These are phyloP conservation scores for Emmonsia crescens DNA, from an alignment of 2,329 filamentous ascomycete species.

Conservation along the genomic window DNA sequence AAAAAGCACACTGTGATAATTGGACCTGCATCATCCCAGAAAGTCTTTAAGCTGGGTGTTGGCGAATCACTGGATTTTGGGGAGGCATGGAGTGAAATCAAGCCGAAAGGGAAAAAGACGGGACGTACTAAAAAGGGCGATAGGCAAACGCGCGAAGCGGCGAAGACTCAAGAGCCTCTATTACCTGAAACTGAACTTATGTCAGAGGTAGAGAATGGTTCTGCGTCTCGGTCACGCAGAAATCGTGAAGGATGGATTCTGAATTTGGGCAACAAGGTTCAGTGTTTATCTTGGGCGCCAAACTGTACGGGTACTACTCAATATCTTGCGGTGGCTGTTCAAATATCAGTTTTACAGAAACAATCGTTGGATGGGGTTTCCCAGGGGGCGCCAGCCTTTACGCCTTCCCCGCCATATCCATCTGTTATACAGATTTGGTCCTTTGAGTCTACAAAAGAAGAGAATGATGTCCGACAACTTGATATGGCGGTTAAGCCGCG, in stretches of 20 bases:
- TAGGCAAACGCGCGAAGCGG: background rate
- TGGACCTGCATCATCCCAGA: slow-evolving; percentile 39
- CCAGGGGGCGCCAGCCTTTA: slow-evolving; percentile 39
- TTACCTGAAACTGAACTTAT: background rate
- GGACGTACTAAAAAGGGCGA: slow-evolving; percentile 8
- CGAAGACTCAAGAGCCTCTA: background rate
- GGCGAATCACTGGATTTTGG: slow-evolving; percentile 36
- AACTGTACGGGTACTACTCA: slow-evolving; percentile 38
- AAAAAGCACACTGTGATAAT: slow-evolving; percentile 38
- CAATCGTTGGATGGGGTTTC: slow-evolving; percentile 14
- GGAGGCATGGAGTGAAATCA: slow-evolving; percentile 29
- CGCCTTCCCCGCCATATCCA: slow-evolving; percentile 37
- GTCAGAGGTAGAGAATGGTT: slow-evolving; percentile 9
- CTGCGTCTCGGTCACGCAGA: slow-evolving; percentile 9
- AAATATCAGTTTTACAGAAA: slow-evolving; percentile 30
- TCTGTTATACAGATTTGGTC: slow-evolving; percentile 50
- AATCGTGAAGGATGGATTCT: slow-evolving; percentile 43
- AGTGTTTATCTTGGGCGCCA: slow-evolving; percentile 40
- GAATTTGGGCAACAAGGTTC: slow-evolving; percentile 44
- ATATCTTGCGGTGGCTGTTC: slow-evolving; percentile 44
- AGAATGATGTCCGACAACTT: slow-evolving; percentile 27
- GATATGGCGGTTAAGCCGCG: slow-evolving; percentile 35
- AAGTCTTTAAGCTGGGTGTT: slow-evolving; percentile 31
- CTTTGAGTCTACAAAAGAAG: slow-evolving; percentile 33
- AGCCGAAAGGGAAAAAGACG: slow-evolving; percentile 8